These are phyloP conservation scores for Mrakia frigida DNA, from an alignment of 768 basidiomycete genomes.

Conservation along the genomic window DNA sequence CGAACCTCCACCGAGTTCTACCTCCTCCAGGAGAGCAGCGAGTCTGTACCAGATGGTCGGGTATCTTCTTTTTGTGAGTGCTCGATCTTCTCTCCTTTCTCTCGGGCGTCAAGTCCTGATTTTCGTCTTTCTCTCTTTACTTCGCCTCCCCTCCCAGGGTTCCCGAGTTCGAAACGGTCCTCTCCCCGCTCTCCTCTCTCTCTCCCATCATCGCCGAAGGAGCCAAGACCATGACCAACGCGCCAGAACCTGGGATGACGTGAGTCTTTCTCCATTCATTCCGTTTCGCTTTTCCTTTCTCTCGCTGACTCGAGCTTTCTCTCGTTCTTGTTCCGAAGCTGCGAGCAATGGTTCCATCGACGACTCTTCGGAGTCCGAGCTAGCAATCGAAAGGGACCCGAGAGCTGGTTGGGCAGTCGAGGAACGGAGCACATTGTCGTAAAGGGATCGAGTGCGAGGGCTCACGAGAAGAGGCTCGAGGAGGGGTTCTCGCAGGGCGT, in stretches of 20 bases:
- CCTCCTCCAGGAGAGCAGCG: conserved; percentile 27
- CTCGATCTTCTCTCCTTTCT: background rate
- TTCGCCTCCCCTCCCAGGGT: background rate
- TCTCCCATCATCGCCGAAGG: background rate
- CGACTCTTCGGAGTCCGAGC: conserved; percentile 28
- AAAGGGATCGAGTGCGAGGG: background rate
- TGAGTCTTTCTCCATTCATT: background rate
- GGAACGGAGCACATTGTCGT: conserved; percentile 32
- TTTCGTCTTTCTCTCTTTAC: background rate
- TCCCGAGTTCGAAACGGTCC: conserved; percentile 12
- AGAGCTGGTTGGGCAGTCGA: conserved; percentile 23
- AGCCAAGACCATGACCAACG: background rate
- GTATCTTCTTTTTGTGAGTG: conserved; percentile 26
- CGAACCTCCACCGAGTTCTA: conserved; percentile 30
- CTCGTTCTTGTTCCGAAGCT: background rate
- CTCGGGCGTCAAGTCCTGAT: background rate
- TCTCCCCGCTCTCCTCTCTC: conserved; percentile 11
- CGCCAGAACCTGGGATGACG: conserved; percentile 18
- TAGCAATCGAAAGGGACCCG: conserved; percentile 23
- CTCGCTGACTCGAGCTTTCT: background rate
- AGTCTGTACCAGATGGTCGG: conserved; percentile 19
- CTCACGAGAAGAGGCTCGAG: no score
- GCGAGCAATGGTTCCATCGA: conserved; percentile 21
- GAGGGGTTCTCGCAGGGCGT: no score
- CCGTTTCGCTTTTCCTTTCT: background rate